Evolutionary conservation across 108 stramenopile species (phyloP), one percentile per base, ranked within the genome.

Genomic region (Cyclotella cryptica): DNA sequence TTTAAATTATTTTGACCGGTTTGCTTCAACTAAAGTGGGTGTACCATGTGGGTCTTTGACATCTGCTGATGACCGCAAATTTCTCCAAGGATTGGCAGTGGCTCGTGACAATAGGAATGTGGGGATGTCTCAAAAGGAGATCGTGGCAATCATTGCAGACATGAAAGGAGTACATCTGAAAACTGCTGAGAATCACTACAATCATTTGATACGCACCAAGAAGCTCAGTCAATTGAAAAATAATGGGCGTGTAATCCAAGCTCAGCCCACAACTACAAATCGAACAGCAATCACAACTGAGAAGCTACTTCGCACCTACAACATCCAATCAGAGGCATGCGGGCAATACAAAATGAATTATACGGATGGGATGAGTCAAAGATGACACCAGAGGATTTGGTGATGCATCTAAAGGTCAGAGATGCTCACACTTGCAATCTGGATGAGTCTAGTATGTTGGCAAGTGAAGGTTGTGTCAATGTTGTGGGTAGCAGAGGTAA

Each of bases 151-250:
- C 55, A 57, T 57, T 57, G 55, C 55, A 4, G 8, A 63, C 11
- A 3, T 63, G 15, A 13, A 17, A 2, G 24, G 66, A 1, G 61
- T 72, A 24, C 6, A 21, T 17, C 13, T 39, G 1, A 60, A 11
- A 41, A 72, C 58, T 43, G 71, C 71, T 6, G 71, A 72, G 71
- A 77, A 77, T 45, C 75, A 77, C 52, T 77, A 29, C 43, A 67
- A 77, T 55, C 39, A 69, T 18, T 29, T 77, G 57, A 63, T 77
- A 15, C 66, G 73, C 11, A 9, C 47, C 0, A 49, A 61, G 35
- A 24, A 69, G 29, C 67, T 77, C 3, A 24, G 58, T 18, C 15
- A 77, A 28, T 27, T 77, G 28, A 77, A 77, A 58, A 46, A 24
- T 19, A 13, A 63, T 30, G 66, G 75, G 17, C 66, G 66, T 44